Conservation (phyloP, 768 basidiomycete species). For the Scleroderma bovista region DNA sequence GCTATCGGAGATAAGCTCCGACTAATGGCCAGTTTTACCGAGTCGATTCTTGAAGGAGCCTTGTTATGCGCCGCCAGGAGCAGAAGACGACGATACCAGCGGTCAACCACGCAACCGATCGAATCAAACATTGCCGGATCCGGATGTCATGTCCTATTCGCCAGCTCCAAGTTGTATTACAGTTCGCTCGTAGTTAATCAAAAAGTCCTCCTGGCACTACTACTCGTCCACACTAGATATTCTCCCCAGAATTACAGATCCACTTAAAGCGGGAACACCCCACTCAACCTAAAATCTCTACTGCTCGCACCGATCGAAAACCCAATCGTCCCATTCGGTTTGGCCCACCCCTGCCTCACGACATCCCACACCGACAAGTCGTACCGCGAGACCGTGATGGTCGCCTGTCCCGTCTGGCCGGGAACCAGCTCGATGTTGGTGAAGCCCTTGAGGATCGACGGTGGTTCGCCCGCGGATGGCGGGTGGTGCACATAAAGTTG, state of each 20-base stretch:
- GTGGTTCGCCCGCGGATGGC: slow-evolving; percentile 58
- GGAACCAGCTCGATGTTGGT: slow-evolving; percentile 47
- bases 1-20: too few relatives aligned
- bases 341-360: slow-evolving; percentile 66
- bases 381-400: slow-evolving; percentile 59
- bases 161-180: too few relatives aligned
- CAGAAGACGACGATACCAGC: too few relatives aligned
- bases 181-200: too few relatives aligned
- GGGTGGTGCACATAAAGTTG: slow-evolving; percentile 76
- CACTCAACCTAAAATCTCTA: slow-evolving; percentile 50
- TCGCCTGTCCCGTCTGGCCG: slow-evolving; percentile 41
- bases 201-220: too few relatives aligned
- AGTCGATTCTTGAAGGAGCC: too few relatives aligned
- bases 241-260: background rate
- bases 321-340: slow-evolving; percentile 55
- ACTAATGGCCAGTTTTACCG: too few relatives aligned
- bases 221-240: too few relatives aligned
- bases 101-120: too few relatives aligned
- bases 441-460: slow-evolving; percentile 68
- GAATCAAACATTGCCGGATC: too few relatives aligned
- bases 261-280: slow-evolving; percentile 19
- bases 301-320: slow-evolving; percentile 69
- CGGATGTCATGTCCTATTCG: too few relatives aligned
- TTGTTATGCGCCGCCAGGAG: too few relatives aligned
- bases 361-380: slow-evolving; percentile 77